Conservation (phyloP, 1,139 yeast genomes). For the Geotrichum citri-aurantii region DNA sequence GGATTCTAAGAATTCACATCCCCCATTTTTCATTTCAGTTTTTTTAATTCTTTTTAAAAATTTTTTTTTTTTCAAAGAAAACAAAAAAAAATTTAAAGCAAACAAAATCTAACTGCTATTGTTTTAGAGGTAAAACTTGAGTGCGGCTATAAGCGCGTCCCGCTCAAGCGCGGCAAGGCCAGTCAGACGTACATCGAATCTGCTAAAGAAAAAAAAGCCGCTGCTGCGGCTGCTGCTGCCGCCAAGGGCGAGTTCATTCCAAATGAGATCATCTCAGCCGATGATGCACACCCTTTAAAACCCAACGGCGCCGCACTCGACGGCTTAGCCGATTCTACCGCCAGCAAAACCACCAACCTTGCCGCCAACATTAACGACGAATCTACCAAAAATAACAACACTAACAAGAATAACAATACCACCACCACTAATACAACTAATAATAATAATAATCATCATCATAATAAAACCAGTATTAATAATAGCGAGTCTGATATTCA, state of each 20-base stretch:
- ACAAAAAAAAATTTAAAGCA: too few species aligned
- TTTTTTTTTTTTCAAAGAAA: background rate
- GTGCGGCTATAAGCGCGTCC: slow-evolving; percentile 30
- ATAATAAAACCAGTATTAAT: background rate
- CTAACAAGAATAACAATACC: background rate
- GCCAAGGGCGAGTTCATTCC: background rate
- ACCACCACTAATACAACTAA: too few species aligned
- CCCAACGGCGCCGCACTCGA: background rate
- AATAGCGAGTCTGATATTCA: background rate
- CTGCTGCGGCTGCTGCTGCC: slow-evolving; percentile 14
- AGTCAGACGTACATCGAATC: slow-evolving; percentile 27
- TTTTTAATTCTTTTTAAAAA: background rate
- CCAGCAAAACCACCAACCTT: too few species aligned
- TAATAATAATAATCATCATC: background rate
- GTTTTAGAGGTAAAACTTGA: slow-evolving; percentile 8
- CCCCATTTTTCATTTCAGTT: background rate
- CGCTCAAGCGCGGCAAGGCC: slow-evolving; percentile 41
- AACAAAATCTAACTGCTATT: background rate
- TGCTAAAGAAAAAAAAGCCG: slow-evolving; percentile 20
- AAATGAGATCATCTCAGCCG: background rate
- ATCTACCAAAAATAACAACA: background rate
- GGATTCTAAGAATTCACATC: background rate
- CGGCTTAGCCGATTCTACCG: background rate
- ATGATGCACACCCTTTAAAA: background rate
- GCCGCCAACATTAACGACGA: too few species aligned